Evolutionary conservation across 1,284 basidiomycete species (phyloP).

Genomic region (Puccinia polysora): DNA sequence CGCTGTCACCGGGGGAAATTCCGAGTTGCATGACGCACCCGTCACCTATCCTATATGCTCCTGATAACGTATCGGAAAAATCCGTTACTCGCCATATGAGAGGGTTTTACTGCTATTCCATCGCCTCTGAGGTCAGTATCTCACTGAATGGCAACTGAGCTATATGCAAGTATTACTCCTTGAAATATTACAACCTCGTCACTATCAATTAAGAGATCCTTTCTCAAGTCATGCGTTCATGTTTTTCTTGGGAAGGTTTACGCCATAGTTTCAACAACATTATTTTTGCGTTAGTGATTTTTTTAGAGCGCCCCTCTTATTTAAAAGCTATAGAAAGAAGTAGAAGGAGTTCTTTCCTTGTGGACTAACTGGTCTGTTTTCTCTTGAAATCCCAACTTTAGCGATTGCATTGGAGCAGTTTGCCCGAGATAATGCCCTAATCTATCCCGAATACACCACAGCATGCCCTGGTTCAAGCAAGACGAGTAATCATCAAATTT

Average conservation of each 20-base stretch:
- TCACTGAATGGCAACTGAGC: too few relatives aligned
- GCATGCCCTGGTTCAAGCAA: constrained; percentile 18
- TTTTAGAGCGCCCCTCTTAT: background rate
- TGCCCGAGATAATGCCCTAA: constrained; percentile 24
- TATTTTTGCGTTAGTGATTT: constrained; percentile 28
- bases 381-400: background rate
- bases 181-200: background rate
- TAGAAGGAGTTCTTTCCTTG: background rate
- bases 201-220: background rate
- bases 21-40: too few relatives aligned
- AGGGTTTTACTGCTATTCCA: constrained; percentile 40
- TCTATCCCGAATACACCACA: constrained; percentile 19
- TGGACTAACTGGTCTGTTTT: background rate
- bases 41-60: too few relatives aligned
- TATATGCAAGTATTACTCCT: background rate
- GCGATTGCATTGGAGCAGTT: constrained; percentile 33
- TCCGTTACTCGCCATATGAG: constrained; percentile 3
- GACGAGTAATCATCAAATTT: background rate
- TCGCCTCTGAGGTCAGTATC: constrained; percentile 32
- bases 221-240: background rate
- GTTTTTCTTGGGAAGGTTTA: constrained; percentile 6
- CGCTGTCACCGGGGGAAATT: too few relatives aligned
- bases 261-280: constrained; percentile 31
- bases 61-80: too few relatives aligned
- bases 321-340: background rate